Evolutionary conservation across 169 alveolate genomes (phyloP), one percentile per base, ranked within the genome.

Genomic region (Plasmodium malariae): DNA sequence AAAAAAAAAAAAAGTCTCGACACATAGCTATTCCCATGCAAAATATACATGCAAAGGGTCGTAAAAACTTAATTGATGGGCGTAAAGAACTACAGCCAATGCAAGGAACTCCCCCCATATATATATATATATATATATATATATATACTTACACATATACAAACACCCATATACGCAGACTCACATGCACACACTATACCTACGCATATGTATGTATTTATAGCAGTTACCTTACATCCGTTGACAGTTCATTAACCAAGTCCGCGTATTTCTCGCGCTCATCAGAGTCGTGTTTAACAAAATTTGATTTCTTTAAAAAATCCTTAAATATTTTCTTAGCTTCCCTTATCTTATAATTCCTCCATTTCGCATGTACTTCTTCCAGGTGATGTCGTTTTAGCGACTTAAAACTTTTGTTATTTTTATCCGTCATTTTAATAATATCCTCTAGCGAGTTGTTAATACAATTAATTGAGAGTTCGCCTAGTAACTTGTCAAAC

Each of bases 221-320:
- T 30, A n/a, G 12, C 2, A 19, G 32, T 48, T 60, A 74, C 88
- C 88, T 74, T 12, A 74, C 19, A 14, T 74, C 88, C 49, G 19
- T 28, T 11, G 88, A 74, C 11, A 74, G 69, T 2, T 9, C n/a
- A 12, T 21, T 19, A 19, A 74, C 11, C 2, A 74, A 36, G 17
- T 51, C 26, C 21, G 32, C 26, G 51, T 74, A 74, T 19, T 74
- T 74, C 3, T 30, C 63, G 0, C 40, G 19, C 6, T 57, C 67
- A 30, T 74, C 88, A 0, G 88, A 74, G 26, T 74, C 40, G 36
- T 74, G 57, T 30, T 74, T 74, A 57, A 74, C 51, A 62, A n/a
- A 74, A 74, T 74, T 74, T 4, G 74, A 74, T 24, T 74, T 74
- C 30, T 26, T 59, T 1, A 74, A 26, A 74, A 28, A 74, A 40